Evolutionary conservation across 1,139 yeast species (phyloP), one percentile per base, ranked within the genome.

Genomic region (Yamadazyma sp.): DNA sequence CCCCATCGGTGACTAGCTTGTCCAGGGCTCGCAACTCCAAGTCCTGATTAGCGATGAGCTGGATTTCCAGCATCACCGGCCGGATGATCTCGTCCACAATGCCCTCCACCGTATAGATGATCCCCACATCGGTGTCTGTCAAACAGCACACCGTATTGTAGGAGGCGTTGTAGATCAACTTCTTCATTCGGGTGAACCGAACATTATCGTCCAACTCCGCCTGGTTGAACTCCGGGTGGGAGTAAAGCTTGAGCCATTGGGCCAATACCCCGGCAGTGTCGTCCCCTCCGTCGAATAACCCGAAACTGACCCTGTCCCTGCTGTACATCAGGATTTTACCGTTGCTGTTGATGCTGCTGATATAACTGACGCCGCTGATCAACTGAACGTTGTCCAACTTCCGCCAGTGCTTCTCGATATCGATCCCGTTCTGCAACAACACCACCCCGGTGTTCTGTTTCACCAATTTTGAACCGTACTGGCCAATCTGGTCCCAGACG

Each of bases 81-180:
- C 32, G 51, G 53, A 37, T 26, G 14, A 40, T 11, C 10, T 40
- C 36, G 41, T 44, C 34, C 40, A 39, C 17, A 39, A 38, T 8
- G 42, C 46, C 39, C 37, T 40, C 36, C 42, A 42, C 26, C 37
- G 49, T 36, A 23, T 35, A 40, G 10, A 59, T 38, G 14, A 46
- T 38, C 1, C 64, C 65, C 20, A 61, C 61, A 37, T 65, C 70
- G 33, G 55, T 38, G 31, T 57, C 56, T 14, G 64, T 60, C 31
- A 61, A 51, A 36, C 63, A 57, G 38, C 69, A 62, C 5, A 62
- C 57, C 9, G 70, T 59, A 49, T 66, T 66, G 43, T 56, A 55
- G 3, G 65, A 53, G n/a, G 67, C 64, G 40, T 66, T 66, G 44
- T 65, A 66, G 12, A 66, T 48, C 17, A 66, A 51, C 40, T 66